A percentile compares a stretch with the other conserved stretches of the same genome.
phyloP scores from a whole-genome alignment of 495 filamentous ascomycete genomes.

The Lentithecium fluviatile region DNA sequence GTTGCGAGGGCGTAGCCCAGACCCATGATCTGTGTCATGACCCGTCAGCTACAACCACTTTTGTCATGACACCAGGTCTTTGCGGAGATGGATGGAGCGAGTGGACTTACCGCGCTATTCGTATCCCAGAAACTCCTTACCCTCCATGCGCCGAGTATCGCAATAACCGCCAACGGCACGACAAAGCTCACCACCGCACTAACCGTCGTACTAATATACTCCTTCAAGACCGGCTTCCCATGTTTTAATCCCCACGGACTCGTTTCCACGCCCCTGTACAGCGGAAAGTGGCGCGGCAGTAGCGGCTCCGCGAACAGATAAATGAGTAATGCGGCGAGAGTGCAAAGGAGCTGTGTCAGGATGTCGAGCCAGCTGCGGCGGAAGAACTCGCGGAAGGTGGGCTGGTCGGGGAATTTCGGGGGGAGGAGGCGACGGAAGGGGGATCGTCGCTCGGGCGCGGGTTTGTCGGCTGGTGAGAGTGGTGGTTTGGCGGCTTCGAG shows the following conservation, averaged over 20 bases:
- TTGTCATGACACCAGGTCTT: too few species aligned
- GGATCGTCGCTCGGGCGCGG: neutral
- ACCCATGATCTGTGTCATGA: constrained; percentile 51
- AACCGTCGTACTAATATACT: constrained; percentile 60
- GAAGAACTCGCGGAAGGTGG: neutral
- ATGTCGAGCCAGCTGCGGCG: neutral
- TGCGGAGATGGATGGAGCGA: neutral
- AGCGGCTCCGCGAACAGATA: neutral
- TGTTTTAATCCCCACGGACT: neutral
- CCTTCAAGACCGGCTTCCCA: constrained; percentile 38
- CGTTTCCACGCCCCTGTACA: neutral
- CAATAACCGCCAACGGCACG: constrained; percentile 53
- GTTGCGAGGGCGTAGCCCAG: constrained; percentile 59
- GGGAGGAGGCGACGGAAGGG: neutral
- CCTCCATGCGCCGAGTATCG: constrained; percentile 49
- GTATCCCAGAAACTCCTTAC: constrained; percentile 64
- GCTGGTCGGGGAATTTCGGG: neutral
- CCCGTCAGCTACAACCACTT: too few species aligned
- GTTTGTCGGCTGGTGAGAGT: neutral
- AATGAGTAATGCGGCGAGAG: neutral
- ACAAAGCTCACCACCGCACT: constrained; percentile 55
- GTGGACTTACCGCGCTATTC: constrained; percentile 51
- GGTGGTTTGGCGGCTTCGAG: too few species aligned
- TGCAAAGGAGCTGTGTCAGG: neutral
- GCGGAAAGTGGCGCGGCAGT: neutral